Base-by-base conservation (phyloP, 2,329 filamentous ascomycete species). In the Blumeria hordei region DNA sequence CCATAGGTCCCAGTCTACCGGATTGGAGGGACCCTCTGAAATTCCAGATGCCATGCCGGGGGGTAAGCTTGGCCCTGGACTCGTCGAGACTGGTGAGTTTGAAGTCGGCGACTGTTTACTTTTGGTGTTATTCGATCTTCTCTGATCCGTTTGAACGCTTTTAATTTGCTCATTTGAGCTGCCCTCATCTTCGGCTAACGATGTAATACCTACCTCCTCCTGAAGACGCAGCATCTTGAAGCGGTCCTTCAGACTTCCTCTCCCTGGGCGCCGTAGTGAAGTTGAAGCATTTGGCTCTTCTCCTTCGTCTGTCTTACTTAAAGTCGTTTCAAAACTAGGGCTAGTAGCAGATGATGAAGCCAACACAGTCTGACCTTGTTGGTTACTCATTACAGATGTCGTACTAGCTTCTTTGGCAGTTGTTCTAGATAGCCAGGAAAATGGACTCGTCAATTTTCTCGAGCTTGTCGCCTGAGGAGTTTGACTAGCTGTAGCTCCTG, bases 1-100 rank as follows among this genome's bases (percentile, higher is more conserved):
- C 92, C 92, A 98, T 41, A 98, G 71, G 67, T 98, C 92, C 92
- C 92, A 98, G 65, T 98, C 88, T n/a, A 98, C 92, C 28, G 85
- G 81, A 14, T 74, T 72, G 32, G 71, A 69, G 8, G 83, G 84
- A 0, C 85, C 85, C 21, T 81, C 80, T 28, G 81, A 81, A 44
- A 88, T 78, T 6, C 90, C 88, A 10, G 86, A 81, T 7, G 83
- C 87, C 1, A 88, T 95, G 1, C 88, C 88, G 0, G 88, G 88
- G 0, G 87, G 81, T 47, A 95, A 71, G 56, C 75, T 79, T 7
- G 83, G 79, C 55, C 81, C 72, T 16, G 75, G 74, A 10, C 62
- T 66, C 11, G 57, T 44, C 32, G 64, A 62, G 11, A 61, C 61
- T 16, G 64, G 57, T 9, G 65, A 65, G 8, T 63, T 57, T 35